A percentile compares a stretch with the other conserved stretches of the same genome.
phyloP scores from a whole-genome alignment of 257 asterid species.

The Nicotiana benthamiana region DNA sequence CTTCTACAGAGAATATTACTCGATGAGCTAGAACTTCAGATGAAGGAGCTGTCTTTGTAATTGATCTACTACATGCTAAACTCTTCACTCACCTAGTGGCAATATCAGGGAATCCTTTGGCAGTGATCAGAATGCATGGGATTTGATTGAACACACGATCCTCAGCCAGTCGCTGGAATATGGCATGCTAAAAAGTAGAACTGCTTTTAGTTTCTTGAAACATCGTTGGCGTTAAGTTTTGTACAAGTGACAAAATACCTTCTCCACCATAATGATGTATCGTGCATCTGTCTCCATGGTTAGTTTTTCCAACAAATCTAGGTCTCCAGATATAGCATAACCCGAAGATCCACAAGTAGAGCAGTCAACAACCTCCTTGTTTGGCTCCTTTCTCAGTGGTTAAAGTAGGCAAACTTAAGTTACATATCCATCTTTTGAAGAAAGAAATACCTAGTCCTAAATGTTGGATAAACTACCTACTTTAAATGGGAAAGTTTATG shows the following conservation, averaged over 20 bases:
- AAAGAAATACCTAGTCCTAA: not conserved
- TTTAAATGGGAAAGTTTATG: not conserved
- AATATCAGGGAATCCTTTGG: slow-evolving; percentile 94
- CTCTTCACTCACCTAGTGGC: slow-evolving; percentile 57
- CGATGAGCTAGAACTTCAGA: not conserved
- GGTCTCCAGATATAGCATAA: slow-evolving; percentile 83
- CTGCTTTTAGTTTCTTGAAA: slow-evolving; percentile 13
- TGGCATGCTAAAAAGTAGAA: slow-evolving; percentile 62
- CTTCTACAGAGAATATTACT: no score
- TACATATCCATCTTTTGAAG: not conserved
- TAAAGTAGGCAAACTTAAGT: slow-evolving; percentile 1
- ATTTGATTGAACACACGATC: slow-evolving; percentile 71
- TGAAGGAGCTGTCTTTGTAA: not conserved
- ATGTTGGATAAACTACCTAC: not conserved
- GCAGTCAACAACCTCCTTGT: slow-evolving; percentile 65
- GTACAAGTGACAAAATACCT: slow-evolving; percentile 36
- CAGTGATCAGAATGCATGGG: slow-evolving; percentile 85
- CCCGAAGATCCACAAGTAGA: slow-evolving; percentile 85
- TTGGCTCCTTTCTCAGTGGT: slow-evolving; percentile 55
- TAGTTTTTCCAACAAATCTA: slow-evolving; percentile 48
- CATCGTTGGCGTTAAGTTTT: not conserved
- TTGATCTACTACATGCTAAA: not conserved
- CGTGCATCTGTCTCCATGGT: slow-evolving; percentile 74
- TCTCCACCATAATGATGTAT: slow-evolving; percentile 81
- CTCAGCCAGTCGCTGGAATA: slow-evolving; percentile 92